These are phyloP conservation scores for Colletotrichum horii DNA, from an alignment of 2,329 filamentous ascomycete species.

Conservation along the genomic window DNA sequence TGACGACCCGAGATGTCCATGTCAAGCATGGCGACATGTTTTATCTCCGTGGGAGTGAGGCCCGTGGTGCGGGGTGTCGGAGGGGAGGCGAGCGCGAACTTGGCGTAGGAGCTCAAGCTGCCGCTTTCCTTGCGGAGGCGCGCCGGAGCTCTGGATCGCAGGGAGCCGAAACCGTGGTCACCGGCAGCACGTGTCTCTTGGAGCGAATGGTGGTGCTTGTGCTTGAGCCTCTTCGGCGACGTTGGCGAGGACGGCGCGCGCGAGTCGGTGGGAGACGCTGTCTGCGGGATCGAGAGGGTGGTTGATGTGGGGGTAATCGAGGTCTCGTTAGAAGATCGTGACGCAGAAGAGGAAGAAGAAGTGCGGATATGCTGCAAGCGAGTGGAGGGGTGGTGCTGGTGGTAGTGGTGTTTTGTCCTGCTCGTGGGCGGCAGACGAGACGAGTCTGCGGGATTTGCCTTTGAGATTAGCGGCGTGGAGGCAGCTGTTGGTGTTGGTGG, in stretches of 20 bases:
- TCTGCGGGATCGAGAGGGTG: slow-evolving; percentile 9
- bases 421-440: background rate
- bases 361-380: slow-evolving; percentile 32
- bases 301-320: slow-evolving; percentile 13
- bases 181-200: background rate
- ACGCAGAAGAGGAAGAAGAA: slow-evolving; percentile 33
- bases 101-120: slow-evolving; percentile 9
- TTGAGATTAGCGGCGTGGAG: background rate
- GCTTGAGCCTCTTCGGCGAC: slow-evolving; percentile 5
- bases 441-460: slow-evolving; percentile 4
- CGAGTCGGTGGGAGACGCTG: slow-evolving; percentile 12
- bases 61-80: background rate
- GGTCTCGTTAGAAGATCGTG: slow-evolving; percentile 27
- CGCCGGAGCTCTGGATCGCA: background rate
- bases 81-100: background rate
- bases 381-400: background rate
- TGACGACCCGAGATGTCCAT: slow-evolving; percentile 24
- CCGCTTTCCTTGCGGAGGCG: slow-evolving; percentile 18
- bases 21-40: slow-evolving; percentile 43
- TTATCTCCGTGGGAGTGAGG: slow-evolving; percentile 28
- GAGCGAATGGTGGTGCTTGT: slow-evolving; percentile 12
- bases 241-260: slow-evolving; percentile 24
- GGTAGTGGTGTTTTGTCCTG: background rate
- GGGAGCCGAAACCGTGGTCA: background rate
- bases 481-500: slow-evolving; percentile 29